These are phyloP conservation scores for Lolium multiflorum DNA, from an alignment of 176 grass and related monocot species.

Conservation along the genomic window DNA sequence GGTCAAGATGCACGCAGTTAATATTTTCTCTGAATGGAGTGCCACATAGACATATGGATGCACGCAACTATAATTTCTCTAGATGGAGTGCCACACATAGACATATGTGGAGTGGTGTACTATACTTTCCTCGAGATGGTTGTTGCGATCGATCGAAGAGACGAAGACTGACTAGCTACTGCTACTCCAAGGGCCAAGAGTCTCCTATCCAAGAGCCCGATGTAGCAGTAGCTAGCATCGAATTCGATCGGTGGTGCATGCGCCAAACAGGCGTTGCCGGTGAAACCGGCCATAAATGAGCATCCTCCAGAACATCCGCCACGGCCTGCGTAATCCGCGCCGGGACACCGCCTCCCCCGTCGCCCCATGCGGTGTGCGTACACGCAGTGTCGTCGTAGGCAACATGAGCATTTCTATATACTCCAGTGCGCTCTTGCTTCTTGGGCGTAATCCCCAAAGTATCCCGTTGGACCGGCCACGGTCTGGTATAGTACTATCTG, in stretches of 20 bases:
- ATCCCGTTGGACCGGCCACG: too few relatives aligned
- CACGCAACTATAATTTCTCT: too few relatives aligned
- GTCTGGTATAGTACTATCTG: too few relatives aligned
- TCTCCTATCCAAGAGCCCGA: not conserved
- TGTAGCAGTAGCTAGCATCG: not conserved
- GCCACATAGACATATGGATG: too few relatives aligned
- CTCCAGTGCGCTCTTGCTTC: not conserved
- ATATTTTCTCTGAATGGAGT: too few relatives aligned
- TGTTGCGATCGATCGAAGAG: not conserved
- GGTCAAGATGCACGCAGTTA: constrained; percentile 9
- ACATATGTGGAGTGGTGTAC: too few relatives aligned
- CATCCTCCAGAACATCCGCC: constrained; percentile 44
- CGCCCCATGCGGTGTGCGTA: not conserved
- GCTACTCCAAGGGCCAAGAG: not conserved
- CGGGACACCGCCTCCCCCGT: constrained; percentile 1
- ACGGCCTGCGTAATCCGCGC: constrained; percentile 42
- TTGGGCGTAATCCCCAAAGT: too few relatives aligned
- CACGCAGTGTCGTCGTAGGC: not conserved
- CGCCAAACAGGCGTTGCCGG: not conserved
- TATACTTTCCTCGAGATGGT: not conserved
- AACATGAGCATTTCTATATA: not conserved
- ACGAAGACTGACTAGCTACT: not conserved
- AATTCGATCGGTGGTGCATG: too few relatives aligned
- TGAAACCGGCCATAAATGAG: constrained; percentile 41
- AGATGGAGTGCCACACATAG: too few relatives aligned